Conservation (phyloP, 2,329 filamentous ascomycete genomes). For the Botrytis galanthina region DNA sequence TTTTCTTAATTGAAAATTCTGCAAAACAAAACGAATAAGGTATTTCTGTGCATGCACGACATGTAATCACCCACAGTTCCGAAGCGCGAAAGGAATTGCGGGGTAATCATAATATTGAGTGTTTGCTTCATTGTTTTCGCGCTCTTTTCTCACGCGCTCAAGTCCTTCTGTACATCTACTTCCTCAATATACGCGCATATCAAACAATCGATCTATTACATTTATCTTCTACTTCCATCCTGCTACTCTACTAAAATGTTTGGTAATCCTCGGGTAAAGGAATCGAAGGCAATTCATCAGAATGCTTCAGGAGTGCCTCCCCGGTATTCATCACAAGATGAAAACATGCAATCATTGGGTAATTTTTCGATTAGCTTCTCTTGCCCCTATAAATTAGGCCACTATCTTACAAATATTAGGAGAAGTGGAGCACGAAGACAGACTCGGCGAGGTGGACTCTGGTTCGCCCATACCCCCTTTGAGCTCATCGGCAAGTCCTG, state of each 20-base stretch:
- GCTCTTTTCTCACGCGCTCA: not conserved
- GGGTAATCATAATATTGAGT: not conserved
- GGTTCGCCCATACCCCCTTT: not conserved
- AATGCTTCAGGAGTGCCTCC: not conserved
- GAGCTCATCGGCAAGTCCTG: not conserved
- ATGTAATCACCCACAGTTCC: not conserved
- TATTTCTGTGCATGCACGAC: not conserved
- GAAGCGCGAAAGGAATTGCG: not conserved
- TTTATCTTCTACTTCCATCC: not conserved
- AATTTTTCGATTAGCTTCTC: not conserved
- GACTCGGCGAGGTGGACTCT: not conserved
- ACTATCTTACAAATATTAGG: not conserved
- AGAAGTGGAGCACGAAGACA: not conserved
- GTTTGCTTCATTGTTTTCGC: not conserved
- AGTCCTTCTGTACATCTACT: not conserved
- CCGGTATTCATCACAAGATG: not conserved
- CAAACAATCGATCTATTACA: not conserved
- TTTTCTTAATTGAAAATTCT: not conserved
- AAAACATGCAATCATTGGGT: not conserved
- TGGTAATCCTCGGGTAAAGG: not conserved
- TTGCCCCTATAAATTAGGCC: not conserved
- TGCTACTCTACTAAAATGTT: not conserved
- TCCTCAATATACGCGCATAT: not conserved
- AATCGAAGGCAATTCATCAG: not conserved
- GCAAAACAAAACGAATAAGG: not conserved